Conservation (phyloP, 208 protist genomes). For the Endotrypanum monterogeii region DNA sequence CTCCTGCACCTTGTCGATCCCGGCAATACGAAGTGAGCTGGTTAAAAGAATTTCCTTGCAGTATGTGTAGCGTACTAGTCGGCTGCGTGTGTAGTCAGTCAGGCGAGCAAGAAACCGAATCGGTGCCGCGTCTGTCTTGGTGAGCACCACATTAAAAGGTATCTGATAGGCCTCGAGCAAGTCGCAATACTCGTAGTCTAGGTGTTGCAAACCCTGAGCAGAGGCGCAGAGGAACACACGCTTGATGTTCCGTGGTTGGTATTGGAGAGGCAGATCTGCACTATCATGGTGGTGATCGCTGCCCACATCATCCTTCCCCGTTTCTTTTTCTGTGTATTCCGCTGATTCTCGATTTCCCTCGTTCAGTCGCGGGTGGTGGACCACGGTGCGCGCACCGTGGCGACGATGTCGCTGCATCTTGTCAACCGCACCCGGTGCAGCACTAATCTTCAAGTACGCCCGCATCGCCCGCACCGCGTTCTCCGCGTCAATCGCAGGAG, state of each 20-base stretch:
- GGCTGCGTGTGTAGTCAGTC: slow-evolving; percentile 79
- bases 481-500: slow-evolving; percentile 61
- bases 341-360: neutral
- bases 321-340: neutral
- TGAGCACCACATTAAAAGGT: slow-evolving; percentile 83
- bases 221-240: slow-evolving; percentile 85
- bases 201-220: slow-evolving; percentile 77
- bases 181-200: slow-evolving; percentile 73
- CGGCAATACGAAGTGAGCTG: slow-evolving; percentile 80
- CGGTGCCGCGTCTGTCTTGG: slow-evolving; percentile 86
- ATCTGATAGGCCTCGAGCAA: slow-evolving; percentile 64
- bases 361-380: neutral
- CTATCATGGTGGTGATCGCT: neutral
- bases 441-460: slow-evolving; percentile 50
- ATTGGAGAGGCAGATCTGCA: neutral
- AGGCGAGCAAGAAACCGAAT: slow-evolving; percentile 86
- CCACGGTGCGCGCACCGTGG: neutral
- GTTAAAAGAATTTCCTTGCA: slow-evolving; percentile 88
- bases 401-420: neutral
- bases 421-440: slow-evolving; percentile 12
- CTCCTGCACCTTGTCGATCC: slow-evolving; percentile 87
- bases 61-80: slow-evolving; percentile 78
- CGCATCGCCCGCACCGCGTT: slow-evolving; percentile 77
- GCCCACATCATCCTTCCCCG: neutral
- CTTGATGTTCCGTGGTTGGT: slow-evolving; percentile 54